A percentile compares a stretch with the other conserved stretches of the same genome.
Evolutionary conservation across 148 eudicot genomes (phyloP).

Genomic region (Dianthus caryophyllus): DNA sequence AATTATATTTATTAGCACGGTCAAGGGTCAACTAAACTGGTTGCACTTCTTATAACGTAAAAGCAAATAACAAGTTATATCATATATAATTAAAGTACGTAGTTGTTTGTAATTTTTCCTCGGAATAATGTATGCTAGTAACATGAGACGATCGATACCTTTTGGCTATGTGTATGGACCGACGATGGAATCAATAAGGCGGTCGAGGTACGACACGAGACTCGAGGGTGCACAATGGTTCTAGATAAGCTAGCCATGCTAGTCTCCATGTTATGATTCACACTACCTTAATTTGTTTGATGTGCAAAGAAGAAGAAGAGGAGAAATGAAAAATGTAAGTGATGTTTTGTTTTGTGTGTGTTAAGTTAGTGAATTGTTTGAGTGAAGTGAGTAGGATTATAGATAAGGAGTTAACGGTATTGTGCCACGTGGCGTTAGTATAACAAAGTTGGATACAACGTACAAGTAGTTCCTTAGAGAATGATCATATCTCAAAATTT

Average conservation of each 20-base stretch:
- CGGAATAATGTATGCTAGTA: neutral
- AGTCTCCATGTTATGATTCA: constrained; percentile 49
- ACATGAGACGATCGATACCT: constrained; percentile 36
- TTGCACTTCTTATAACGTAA: neutral
- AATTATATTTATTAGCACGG: no score
- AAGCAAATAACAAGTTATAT: no score
- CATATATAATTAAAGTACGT: neutral
- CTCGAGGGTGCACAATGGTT: constrained; percentile 52
- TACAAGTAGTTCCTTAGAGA: constrained; percentile 15
- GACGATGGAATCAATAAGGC: constrained; percentile 44
- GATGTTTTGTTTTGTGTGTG: neutral
- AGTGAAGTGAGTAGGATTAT: constrained; percentile 8
- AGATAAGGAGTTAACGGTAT: constrained; percentile 28
- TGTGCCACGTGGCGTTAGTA: constrained; percentile 58
- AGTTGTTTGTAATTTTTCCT: neutral
- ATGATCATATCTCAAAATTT: constrained; percentile 41
- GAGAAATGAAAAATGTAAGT: neutral
- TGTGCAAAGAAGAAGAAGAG: neutral
- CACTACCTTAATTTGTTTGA: neutral
- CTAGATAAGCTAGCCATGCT: constrained; percentile 64
- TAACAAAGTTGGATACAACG: constrained; percentile 36
- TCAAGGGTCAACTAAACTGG: no score
- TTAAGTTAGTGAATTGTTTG: constrained; percentile 13
- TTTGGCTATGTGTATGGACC: constrained; percentile 48
- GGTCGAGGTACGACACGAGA: constrained; percentile 58